Percentiles rank a stretch among this genome's conserved stretches.
Conservation (phyloP, 805 yeast genomes). For the Brettanomyces sp. region DNA sequence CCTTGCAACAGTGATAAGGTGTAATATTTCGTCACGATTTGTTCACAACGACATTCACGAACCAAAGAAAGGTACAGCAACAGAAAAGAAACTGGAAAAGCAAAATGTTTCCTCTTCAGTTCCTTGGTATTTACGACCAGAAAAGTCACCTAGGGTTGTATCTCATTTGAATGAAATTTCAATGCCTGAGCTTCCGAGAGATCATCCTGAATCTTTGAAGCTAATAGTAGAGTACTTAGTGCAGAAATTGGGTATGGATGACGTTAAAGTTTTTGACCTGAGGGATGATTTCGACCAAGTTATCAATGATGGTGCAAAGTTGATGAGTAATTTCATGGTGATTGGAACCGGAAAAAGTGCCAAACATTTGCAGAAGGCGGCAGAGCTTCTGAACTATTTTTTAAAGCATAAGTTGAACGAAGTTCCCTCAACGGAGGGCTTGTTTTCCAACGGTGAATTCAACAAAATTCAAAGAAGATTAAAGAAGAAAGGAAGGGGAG, state of each 20-base stretch:
- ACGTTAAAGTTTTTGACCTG: slow-evolving; percentile 58
- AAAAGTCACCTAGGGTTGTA: slow-evolving; percentile 18
- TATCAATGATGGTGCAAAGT: slow-evolving; percentile 22
- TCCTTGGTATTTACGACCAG: slow-evolving; percentile 28
- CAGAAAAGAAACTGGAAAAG: neutral
- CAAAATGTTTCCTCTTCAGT: slow-evolving; percentile 1
- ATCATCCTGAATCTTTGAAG: slow-evolving; percentile 45
- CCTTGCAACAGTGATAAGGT: no score
- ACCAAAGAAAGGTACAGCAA: no score
- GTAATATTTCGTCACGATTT: no score
- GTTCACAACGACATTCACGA: no score
- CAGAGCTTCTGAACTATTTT: slow-evolving; percentile 44
- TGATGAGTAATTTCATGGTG: slow-evolving; percentile 42
- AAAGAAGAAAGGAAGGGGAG: slow-evolving; percentile 44
- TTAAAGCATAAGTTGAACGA: slow-evolving; percentile 43
- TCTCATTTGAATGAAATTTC: slow-evolving; percentile 18
- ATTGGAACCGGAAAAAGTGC: slow-evolving; percentile 70
- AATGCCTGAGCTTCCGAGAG: slow-evolving; percentile 51
- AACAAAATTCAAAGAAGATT: slow-evolving; percentile 43
- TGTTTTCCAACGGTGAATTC: slow-evolving; percentile 47
- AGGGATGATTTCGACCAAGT: slow-evolving; percentile 26
- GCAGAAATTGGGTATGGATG: slow-evolving; percentile 54
- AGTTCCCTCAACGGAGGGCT: slow-evolving; percentile 60
- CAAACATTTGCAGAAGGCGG: slow-evolving; percentile 67
- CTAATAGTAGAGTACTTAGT: slow-evolving; percentile 39